Evolutionary conservation across 2,329 filamentous ascomycete genomes (phyloP), one percentile per base, ranked within the genome.

Genomic region (Anthostomella pinea): DNA sequence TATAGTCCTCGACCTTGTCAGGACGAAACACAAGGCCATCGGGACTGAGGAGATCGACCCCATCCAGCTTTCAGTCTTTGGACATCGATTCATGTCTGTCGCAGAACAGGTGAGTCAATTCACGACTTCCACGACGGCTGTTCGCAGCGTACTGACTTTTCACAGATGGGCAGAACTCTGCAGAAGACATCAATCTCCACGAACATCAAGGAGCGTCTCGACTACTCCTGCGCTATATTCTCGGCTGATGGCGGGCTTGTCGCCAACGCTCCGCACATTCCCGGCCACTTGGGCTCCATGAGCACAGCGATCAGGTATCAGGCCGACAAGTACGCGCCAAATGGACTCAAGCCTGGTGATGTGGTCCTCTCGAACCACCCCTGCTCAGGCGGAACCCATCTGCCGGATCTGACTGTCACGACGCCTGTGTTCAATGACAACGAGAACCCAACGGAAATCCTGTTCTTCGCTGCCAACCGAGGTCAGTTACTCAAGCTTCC

Each of bases 151-250:
- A n/a, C 30, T 33, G 11, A 33, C 14, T 10, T 3, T 15, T 5
- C 8, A 11, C 24, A 89, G 54, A 89, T 89, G 84, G 85, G 85
- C 0, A 72, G 83, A 33, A 82, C 83, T 3, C 62, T 90, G 13
- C 83, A 89, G 52, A 87, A 88, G 63, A 88, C 83, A 0, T 82
- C 80, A 47, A 81, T 89, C 8, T 83, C 77, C 38, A 87, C 82
- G 0, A 89, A 88, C 48, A 84, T 90, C 59, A 85, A 90, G 52
- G 86, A 90, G 56, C 75, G 85, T 3, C 70, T 90, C 2, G 85
- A 91, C 54, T 91, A 88, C 54, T 87, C 83, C 1, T 91, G 85
- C 47, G 86, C 85, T 3, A 67, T 91, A 0, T 91, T 91, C 54
- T 85, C 86, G 24, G 68, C 79, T 11, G 78, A 82, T 19, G 85